Percentiles rank a stretch among this genome's conserved stretches.
Conservation (phyloP, 1,139 yeast genomes). For the Candida sp. region DNA sequence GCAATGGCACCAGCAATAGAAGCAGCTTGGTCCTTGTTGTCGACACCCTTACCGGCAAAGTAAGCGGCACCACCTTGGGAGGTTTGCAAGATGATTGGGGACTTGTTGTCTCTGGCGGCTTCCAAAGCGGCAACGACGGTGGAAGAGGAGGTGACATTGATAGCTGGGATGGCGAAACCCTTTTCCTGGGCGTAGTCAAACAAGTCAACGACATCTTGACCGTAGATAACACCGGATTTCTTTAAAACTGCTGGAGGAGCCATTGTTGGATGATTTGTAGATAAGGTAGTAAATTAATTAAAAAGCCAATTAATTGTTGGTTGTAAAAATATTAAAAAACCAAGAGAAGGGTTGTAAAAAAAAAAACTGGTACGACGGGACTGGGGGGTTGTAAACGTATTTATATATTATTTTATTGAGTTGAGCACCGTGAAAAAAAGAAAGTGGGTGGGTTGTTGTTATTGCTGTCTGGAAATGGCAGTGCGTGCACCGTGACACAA, state of each 20-base stretch:
- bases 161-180: slow-evolving; percentile 98
- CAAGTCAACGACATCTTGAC: slow-evolving; percentile 94
- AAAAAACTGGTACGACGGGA: neutral
- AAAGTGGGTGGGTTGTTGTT: no score
- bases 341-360: neutral
- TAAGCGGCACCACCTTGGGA: slow-evolving; percentile 99
- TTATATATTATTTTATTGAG: neutral
- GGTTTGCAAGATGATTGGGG: slow-evolving; percentile 97
- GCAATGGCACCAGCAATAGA: slow-evolving; percentile 96
- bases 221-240: slow-evolving; percentile 98
- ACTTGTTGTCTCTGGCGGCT: slow-evolving; percentile 95
- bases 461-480: no score
- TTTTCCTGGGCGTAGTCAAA: slow-evolving; percentile 94
- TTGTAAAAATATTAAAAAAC: slow-evolving; percentile 1
- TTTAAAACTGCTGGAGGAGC: slow-evolving; percentile 67
- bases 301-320: slow-evolving; percentile 3
- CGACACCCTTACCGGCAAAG: slow-evolving; percentile 99
- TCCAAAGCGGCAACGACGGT: slow-evolving; percentile 97
- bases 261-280: slow-evolving; percentile 24
- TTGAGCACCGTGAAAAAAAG: no score
- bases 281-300: neutral
- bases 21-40: slow-evolving; percentile 91
- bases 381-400: neutral
- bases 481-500: no score
- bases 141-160: slow-evolving; percentile 97